A percentile compares a stretch with the other conserved stretches of the same genome.
These are phyloP conservation scores for Austroboletus sp. DNA, from an alignment of 1,284 basidiomycete genomes.

Conservation along the genomic window DNA sequence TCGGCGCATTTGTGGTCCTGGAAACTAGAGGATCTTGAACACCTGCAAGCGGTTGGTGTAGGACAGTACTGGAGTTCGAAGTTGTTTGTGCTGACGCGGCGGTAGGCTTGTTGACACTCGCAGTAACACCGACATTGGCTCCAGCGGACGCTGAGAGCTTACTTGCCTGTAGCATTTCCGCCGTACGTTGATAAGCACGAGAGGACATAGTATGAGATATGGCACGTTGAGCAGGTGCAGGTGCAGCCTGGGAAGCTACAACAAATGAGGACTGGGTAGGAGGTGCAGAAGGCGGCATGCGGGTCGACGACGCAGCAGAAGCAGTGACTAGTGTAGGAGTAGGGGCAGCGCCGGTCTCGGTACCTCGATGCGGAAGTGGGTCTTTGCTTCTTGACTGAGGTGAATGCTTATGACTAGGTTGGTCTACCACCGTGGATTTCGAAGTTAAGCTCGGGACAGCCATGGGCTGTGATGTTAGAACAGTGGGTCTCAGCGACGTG, in stretches of 20 bases:
- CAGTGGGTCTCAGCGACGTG: conserved; percentile 4
- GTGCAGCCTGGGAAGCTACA: conserved; percentile 3
- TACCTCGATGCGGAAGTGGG: conserved; percentile 6
- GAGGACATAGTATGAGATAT: conserved; percentile 14
- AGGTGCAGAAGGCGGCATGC: conserved; percentile 22
- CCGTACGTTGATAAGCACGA: conserved; percentile 21
- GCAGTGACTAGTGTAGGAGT: conserved; percentile 20
- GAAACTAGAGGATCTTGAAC: conserved; percentile 8
- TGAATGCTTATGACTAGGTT: conserved; percentile 14
- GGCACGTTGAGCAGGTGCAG: conserved; percentile 15
- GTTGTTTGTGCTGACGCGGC: conserved; percentile 6
- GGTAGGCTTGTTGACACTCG: conserved; percentile 10
- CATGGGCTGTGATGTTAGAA: conserved; percentile 12
- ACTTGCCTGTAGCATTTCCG: conserved; percentile 20
- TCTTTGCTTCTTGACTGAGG: conserved; percentile 25
- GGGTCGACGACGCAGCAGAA: conserved; percentile 8
- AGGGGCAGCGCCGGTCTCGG: conserved; percentile 8
- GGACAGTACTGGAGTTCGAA: conserved; percentile 6
- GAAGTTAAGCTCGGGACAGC: not conserved
- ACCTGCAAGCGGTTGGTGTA: conserved; percentile 8
- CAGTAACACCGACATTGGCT: not conserved
- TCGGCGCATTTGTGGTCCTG: conserved; percentile 8
- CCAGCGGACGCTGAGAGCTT: conserved; percentile 13
- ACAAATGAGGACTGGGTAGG: conserved; percentile 16
- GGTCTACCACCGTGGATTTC: conserved; percentile 10